phyloP scores from a whole-genome alignment of 2,329 filamentous ascomycete genomes.

The Ophiostoma ulmi region DNA sequence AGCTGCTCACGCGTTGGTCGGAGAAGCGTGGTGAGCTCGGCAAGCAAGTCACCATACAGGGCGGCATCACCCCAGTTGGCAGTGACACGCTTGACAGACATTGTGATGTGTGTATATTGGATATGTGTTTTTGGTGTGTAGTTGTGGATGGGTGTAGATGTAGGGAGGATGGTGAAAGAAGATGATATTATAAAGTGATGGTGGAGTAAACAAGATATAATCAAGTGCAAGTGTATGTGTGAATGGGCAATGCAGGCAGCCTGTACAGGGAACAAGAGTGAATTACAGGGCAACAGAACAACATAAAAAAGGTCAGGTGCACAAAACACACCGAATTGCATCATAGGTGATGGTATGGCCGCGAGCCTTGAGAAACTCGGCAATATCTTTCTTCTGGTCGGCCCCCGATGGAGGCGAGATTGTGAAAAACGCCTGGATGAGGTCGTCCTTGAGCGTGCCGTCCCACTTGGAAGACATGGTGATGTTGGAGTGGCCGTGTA shows the following conservation, averaged over 20 bases:
- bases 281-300: background rate
- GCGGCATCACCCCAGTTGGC: background rate
- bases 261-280: background rate
- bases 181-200: too few species aligned
- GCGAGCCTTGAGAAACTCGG: constrained; percentile 23
- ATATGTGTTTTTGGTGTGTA: background rate
- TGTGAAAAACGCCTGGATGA: constrained; percentile 26
- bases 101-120: constrained; percentile 26
- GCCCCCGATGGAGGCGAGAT: constrained; percentile 14
- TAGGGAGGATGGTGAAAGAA: too few species aligned
- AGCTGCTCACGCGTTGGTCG: constrained; percentile 35
- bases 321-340: constrained; percentile 28
- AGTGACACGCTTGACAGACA: background rate
- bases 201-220: background rate
- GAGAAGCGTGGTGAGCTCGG: constrained; percentile 38
- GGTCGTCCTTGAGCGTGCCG: constrained; percentile 22
- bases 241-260: background rate
- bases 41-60: constrained; percentile 42
- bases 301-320: background rate
- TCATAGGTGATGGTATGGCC: constrained; percentile 30
- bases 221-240: background rate
- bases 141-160: background rate
- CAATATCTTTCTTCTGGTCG: constrained; percentile 27
- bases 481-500: background rate
- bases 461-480: constrained; percentile 27